Base-by-base conservation (phyloP, 371 early-diverging fungal species). In the Chytridiales sp. region DNA sequence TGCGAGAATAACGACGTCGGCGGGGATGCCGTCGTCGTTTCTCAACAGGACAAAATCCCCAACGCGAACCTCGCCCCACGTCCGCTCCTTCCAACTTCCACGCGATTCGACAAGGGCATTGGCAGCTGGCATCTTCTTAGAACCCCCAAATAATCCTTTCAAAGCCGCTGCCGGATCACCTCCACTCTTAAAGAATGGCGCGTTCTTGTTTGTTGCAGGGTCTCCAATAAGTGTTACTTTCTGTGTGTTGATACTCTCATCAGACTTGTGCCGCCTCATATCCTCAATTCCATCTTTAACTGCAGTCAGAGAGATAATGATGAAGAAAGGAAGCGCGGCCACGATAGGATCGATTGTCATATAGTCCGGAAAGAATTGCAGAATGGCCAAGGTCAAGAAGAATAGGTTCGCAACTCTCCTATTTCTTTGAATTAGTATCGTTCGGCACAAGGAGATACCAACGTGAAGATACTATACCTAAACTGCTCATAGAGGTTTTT, bases 401-500 rank as follows among this genome's bases (percentile, higher is more conserved):
- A 91, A 98, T 15, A 95, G 48, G 69, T 98, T 98, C 61, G 93
- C 94, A 2, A 92, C 81, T 51, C 92, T 87, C 29, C 91, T 75
- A n/a, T 34, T 3, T 2, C n/a, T 2, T 21, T 49, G 13, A 29
- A 9, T 56, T 47, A 30, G 48, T 19, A 19, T 46, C n/a, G 4
- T 26, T 22, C 24, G 15, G 11, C 32, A 56, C 30, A 34, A 22
- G n/a, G 38, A 36, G 31, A 21, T 52, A 19, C n/a, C 21, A 39
- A 52, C 22, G 46, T 19, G 32, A 47, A 13, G 34, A 55, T 24
- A 35, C 11, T 26, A 19, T 69, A 87, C 36, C 92, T 85, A 62
- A 98, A 93, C 76, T 99, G 99, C 61, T 93, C 94, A 73, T 91
- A 94, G 26, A 98, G 59, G 74, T 98, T 97, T 68, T 94, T 89